A percentile compares a stretch with the other conserved stretches of the same genome.
phyloP scores from a whole-genome alignment of 345 rosid genomes.

The Salix purpurea region DNA sequence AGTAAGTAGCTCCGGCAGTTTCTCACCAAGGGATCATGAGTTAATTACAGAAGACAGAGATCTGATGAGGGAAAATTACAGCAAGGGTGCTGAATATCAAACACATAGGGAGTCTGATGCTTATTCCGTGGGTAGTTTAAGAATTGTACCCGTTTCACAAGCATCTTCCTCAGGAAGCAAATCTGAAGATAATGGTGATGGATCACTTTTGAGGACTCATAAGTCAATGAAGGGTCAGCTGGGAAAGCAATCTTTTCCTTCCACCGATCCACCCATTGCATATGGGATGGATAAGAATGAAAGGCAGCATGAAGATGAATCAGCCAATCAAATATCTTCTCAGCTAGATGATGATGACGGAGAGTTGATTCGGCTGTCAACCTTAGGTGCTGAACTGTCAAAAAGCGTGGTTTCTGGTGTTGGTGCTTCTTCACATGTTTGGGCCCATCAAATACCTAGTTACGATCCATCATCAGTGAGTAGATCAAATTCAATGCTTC shows the following conservation, averaged over 20 bases:
- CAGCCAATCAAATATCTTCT: conserved; percentile 2
- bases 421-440: conserved; percentile 4
- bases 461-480: conserved; percentile 6
- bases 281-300: conserved; percentile 9
- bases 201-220: background rate
- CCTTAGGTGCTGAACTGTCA: background rate
- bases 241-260: conserved; percentile 1
- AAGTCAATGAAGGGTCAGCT: conserved; percentile 9
- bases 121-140: background rate
- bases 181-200: conserved; percentile 17
- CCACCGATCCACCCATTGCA: conserved; percentile 1
- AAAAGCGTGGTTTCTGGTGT: conserved; percentile 4
- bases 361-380: conserved; percentile 10
- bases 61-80: background rate
- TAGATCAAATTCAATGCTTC: conserved; percentile 5
- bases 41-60: background rate
- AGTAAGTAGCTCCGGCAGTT: background rate
- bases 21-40: background rate
- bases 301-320: background rate
- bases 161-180: conserved; percentile 7
- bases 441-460: conserved; percentile 5
- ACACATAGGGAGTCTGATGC: background rate
- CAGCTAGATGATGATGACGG: background rate
- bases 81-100: background rate
- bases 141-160: conserved; percentile 1